Evolutionary conservation across 2,329 filamentous ascomycete genomes (phyloP), one percentile per base, ranked within the genome.

Genomic region (Trichoderma brevicompactum): DNA sequence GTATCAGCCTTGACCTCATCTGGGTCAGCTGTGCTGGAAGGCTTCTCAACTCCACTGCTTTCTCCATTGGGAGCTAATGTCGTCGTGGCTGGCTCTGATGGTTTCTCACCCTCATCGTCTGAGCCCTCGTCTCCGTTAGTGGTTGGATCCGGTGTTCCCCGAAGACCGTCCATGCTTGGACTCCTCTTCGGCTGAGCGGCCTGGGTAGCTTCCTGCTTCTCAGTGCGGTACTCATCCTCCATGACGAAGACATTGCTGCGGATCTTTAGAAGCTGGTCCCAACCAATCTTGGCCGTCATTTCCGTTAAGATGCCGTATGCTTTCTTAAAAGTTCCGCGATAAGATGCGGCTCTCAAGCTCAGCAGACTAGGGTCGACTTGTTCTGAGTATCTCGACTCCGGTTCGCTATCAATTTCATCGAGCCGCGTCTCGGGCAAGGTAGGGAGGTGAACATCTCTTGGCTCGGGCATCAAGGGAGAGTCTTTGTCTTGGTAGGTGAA

Each of bases 401-500:
- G 89, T 69, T 94, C 92, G 77, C 95, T 96, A 74, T 98, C 94
- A 70, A 99, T 97, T 75, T 99, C 95, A 71, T 99, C 95, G 62
- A 97, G 87, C 65, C 94, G 87, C 17, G 92, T 96, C 77, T 98
- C 95, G 0, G 91, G 85, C 60, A 98, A 84, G 15, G 94, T 91
- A 0, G 95, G 95, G 13, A 99, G 85, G 70, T 91, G 88, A 48
- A 98, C 91, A 64, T 93, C 91, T 72, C 91, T 90, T 0, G 95
- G 94, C 74, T 97, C 93, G 1, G 95, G 95, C 90, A 98, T 94
- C 66, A 95, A 81, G 3, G 95, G 95, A 6, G 93, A 90, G 76
- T 99, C 95, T 78, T 97, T 98, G 79, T 99, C 95, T 78, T 98
- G 95, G 77, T 99, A 98, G 7, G 95, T 99, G 78, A 99, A 99